These are phyloP conservation scores for Fusarium nanum DNA, from an alignment of 2,329 filamentous ascomycete genomes.

Conservation along the genomic window DNA sequence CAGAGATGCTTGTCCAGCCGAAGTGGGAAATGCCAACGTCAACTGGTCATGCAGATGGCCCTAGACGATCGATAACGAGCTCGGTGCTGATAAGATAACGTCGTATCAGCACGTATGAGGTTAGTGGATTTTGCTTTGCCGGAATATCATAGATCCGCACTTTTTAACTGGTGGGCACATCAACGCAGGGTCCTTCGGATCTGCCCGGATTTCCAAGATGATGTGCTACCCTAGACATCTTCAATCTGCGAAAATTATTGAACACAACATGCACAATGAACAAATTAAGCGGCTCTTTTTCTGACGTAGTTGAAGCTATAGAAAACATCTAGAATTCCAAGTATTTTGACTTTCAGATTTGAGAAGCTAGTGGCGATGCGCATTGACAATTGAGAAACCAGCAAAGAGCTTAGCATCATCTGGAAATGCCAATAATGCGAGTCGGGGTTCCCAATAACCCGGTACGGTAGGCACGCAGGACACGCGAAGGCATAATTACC, in stretches of 20 bases:
- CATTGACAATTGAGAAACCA: not conserved
- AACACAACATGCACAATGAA: not conserved
- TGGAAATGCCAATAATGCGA: not conserved
- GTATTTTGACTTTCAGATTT: not conserved
- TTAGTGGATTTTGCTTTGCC: fast-evolving
- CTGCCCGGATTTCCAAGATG: not conserved
- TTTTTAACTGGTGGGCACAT: not conserved
- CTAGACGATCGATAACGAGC: not conserved
- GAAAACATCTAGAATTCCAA: not conserved
- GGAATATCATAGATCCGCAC: not conserved
- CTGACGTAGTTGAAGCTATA: not conserved
- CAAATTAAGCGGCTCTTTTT: not conserved
- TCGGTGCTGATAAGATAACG: not conserved
- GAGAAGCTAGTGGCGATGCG: not conserved
- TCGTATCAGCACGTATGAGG: not conserved
- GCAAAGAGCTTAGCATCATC: not conserved
- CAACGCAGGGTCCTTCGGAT: not conserved
- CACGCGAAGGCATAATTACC: not conserved
- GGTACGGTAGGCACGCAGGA: not conserved
- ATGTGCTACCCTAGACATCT: not conserved
- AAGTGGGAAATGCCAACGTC: not conserved
- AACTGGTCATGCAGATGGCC: not conserved
- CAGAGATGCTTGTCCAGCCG: not conserved
- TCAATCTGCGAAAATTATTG: not conserved
- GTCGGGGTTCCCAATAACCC: not conserved